Conservation (phyloP, 1,139 yeast species). For the Wickerhamiella infanticola region DNA sequence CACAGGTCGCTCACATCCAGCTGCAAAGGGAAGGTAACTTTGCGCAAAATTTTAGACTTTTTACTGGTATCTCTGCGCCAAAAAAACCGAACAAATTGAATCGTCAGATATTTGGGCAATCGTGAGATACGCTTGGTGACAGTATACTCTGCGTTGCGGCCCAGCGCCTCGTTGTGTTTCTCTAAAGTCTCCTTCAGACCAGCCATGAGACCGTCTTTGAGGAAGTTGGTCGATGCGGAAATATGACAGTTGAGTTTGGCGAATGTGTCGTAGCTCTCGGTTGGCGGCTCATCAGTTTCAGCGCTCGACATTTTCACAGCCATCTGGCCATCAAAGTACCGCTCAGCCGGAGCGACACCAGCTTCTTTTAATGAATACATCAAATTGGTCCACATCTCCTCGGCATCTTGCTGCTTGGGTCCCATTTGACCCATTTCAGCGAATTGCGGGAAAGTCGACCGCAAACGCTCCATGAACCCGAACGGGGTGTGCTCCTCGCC, state of each 20-base stretch:
- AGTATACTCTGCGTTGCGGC: constrained; percentile 54
- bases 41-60: constrained; percentile 85
- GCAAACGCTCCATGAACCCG: constrained; percentile 36
- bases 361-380: constrained; percentile 31
- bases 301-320: constrained; percentile 42
- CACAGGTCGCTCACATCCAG: constrained; percentile 76
- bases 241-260: constrained; percentile 81
- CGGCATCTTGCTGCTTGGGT: constrained; percentile 94
- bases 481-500: constrained; percentile 30
- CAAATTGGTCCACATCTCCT: constrained; percentile 81
- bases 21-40: constrained; percentile 88
- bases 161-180: constrained; percentile 57
- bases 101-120: constrained; percentile 75
- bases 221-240: constrained; percentile 66
- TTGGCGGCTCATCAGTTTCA: constrained; percentile 39
- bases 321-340: constrained; percentile 49
- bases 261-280: constrained; percentile 33
- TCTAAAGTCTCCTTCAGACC: constrained; percentile 67
- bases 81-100: constrained; percentile 85
- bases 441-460: constrained; percentile 62
- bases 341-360: constrained; percentile 14
- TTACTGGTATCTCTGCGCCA: constrained; percentile 89
- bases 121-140: constrained; percentile 55
- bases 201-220: constrained; percentile 67
- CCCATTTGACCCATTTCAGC: constrained; percentile 59